These are phyloP conservation scores for Hypseocharis bilobata DNA, from an alignment of 441 rosid genomes.

Conservation along the genomic window DNA sequence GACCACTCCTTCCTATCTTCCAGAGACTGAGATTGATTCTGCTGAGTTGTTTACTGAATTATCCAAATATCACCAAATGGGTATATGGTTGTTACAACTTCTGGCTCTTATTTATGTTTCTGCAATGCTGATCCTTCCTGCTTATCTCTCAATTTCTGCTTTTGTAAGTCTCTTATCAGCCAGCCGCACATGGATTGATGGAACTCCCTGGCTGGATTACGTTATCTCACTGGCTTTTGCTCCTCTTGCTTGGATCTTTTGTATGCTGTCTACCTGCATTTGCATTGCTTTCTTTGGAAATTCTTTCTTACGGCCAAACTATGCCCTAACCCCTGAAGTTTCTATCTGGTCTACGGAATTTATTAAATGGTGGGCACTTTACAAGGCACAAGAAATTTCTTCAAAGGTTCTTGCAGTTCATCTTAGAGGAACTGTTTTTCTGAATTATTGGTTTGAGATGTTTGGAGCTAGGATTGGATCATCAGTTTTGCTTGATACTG, in stretches of 20 bases:
- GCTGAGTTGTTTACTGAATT: conserved; percentile 30
- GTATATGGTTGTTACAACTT: conserved; percentile 40
- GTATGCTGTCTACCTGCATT: conserved; percentile 39
- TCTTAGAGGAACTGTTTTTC: conserved; percentile 54
- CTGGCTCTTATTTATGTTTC: conserved; percentile 43
- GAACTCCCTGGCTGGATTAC: conserved; percentile 27
- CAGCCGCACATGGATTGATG: conserved; percentile 10
- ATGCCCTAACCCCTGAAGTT: conserved; percentile 40
- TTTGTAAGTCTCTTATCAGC: conserved; percentile 30
- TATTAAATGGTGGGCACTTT: conserved; percentile 71
- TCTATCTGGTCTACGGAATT: conserved; percentile 53
- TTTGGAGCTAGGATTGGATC: conserved; percentile 59
- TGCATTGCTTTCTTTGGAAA: conserved; percentile 45
- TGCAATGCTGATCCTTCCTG: conserved; percentile 40
- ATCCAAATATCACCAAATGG: conserved; percentile 32
- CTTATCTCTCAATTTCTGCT: conserved; percentile 42
- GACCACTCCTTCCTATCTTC: conserved; percentile 23
- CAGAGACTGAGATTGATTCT: conserved; percentile 29
- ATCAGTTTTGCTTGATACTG: conserved; percentile 49
- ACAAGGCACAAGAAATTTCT: conserved; percentile 52
- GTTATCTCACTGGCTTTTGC: conserved; percentile 33
- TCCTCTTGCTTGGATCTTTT: conserved; percentile 59
- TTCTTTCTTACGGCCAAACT: conserved; percentile 52
- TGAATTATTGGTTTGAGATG: conserved; percentile 56
- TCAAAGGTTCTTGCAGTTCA: conserved; percentile 54